Base-by-base conservation (phyloP, 176 grass and related monocot genomes). In the Carex cristatella region DNA sequence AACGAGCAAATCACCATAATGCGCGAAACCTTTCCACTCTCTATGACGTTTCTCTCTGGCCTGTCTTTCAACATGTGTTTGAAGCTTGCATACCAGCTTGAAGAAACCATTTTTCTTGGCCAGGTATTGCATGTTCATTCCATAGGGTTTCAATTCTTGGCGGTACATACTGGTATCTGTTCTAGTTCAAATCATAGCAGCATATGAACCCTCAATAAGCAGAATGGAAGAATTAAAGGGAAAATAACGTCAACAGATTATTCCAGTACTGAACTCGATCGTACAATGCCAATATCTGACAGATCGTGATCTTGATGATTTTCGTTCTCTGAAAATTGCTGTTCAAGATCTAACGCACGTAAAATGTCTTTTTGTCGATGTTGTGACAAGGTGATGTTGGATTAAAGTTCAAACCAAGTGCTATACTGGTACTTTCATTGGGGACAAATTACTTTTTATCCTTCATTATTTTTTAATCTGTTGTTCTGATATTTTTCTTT, bases 21-120 rank as follows among this genome's bases (percentile, higher is more conserved):
- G 96, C 90, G 91, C 69, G 96, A 98, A 92, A 98, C 89, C 85
- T 92, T 19, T 67, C 96, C 96, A 84, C 84, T 98, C 69, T 94
- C 93, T 54, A 98, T 98, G 96, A 62, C 78, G 60, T 91, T 98
- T 64, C 93, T 98, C 87, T 98, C 96, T 88, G 96, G 96, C 5
- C 77, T 98, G 86, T 98, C 96, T 85, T 93, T 95, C 58, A 98
- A 95, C 86, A 88, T 98, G 65, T 98, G 96, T 86, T 81, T 95
- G 86, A 98, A 98, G 83, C 96, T 98, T 89, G 91, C 90, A 40
- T 95, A 79, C 87, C 96, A 98, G 82, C 88, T 98, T 84, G 96
- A 98, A 90, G 96, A 94, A 71, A 88, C 93, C 66, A 98, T 98
- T 93, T 98, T 98, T 94, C 93, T 95, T 87, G 93, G 93, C 67